These are phyloP conservation scores for Yarrowia sp. DNA, from an alignment of 805 yeast species.

Conservation along the genomic window DNA sequence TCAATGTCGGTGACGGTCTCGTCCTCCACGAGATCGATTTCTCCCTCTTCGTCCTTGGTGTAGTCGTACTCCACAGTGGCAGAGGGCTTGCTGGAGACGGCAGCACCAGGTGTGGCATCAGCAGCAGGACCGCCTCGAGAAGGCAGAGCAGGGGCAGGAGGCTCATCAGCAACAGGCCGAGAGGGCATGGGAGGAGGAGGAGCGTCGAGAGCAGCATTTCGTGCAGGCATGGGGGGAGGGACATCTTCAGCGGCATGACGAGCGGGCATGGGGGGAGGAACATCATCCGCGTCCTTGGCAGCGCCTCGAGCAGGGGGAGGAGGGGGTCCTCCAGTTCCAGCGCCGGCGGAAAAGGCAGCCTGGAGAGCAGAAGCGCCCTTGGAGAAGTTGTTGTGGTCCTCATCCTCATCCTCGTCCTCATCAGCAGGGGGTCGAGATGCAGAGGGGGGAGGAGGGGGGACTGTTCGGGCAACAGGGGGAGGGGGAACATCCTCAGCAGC, in stretches of 20 bases:
- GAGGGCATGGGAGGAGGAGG: slow-evolving; percentile 26
- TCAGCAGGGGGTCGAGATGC: slow-evolving; percentile 30
- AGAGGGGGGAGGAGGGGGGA: slow-evolving; percentile 34
- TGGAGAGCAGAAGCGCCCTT: slow-evolving; percentile 23
- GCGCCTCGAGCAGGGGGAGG: slow-evolving; percentile 27
- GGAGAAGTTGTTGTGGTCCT: slow-evolving; percentile 26
- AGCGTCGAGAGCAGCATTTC: slow-evolving; percentile 9
- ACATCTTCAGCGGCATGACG: slow-evolving; percentile 26
- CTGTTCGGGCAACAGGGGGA: slow-evolving; percentile 17
- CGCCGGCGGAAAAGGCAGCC: slow-evolving; percentile 30
- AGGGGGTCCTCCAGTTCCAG: slow-evolving; percentile 27
- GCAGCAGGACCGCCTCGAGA: slow-evolving; percentile 25
- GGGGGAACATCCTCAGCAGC: slow-evolving; percentile 24
- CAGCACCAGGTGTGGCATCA: slow-evolving; percentile 34
- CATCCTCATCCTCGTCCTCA: slow-evolving; percentile 27
- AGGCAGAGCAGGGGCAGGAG: slow-evolving; percentile 32
- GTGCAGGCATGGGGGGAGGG: slow-evolving; percentile 26
- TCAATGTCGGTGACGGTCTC: slow-evolving; percentile 65
- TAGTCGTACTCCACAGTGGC: slow-evolving; percentile 85
- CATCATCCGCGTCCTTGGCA: slow-evolving; percentile 27
- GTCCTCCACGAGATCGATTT: slow-evolving; percentile 63
- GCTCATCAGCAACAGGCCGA: slow-evolving; percentile 15
- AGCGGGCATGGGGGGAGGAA: slow-evolving; percentile 31
- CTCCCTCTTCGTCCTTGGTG: slow-evolving; percentile 72
- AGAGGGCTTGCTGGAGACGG: slow-evolving; percentile 33